A percentile compares a stretch with the other conserved stretches of the same genome.
These are phyloP conservation scores for Ustulina deusta DNA, from an alignment of 2,329 filamentous ascomycete species.

Conservation along the genomic window DNA sequence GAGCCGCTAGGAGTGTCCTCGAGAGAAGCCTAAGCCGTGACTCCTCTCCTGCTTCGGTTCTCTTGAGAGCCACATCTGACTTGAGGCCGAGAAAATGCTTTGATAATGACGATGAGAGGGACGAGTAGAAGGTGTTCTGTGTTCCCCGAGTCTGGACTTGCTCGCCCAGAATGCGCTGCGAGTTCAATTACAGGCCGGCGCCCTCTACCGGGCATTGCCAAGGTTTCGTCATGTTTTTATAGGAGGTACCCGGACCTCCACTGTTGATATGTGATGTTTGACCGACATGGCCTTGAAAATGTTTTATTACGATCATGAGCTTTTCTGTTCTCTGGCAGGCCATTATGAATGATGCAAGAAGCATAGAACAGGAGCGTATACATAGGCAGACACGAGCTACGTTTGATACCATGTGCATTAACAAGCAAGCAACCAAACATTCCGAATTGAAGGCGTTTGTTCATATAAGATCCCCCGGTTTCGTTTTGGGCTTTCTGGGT, in stretches of 20 bases:
- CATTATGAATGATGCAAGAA: conserved; percentile 8
- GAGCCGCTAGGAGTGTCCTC: background rate
- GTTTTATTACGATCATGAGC: conserved; percentile 16
- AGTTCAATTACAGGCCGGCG: background rate
- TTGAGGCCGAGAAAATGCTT: background rate
- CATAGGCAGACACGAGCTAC: conserved; percentile 33
- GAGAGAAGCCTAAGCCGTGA: background rate
- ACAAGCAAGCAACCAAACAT: conserved; percentile 33
- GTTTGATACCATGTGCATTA: conserved; percentile 41
- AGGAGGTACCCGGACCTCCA: background rate
- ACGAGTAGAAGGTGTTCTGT: background rate
- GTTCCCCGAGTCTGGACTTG: background rate
- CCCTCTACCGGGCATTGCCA: background rate
- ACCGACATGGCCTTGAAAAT: conserved; percentile 5
- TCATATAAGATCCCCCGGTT: background rate
- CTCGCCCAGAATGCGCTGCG: background rate
- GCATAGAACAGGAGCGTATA: conserved; percentile 32
- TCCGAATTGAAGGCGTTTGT: conserved; percentile 23
- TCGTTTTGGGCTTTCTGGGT: background rate
- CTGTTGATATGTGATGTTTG: conserved; percentile 24
- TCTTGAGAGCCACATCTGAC: background rate
- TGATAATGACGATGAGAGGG: background rate
- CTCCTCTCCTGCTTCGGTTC: background rate
- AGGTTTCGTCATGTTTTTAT: conserved; percentile 12
- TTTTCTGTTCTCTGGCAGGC: conserved; percentile 16